Base-by-base conservation (phyloP, 257 asterid genomes). In the Buddleja alternifolia region DNA sequence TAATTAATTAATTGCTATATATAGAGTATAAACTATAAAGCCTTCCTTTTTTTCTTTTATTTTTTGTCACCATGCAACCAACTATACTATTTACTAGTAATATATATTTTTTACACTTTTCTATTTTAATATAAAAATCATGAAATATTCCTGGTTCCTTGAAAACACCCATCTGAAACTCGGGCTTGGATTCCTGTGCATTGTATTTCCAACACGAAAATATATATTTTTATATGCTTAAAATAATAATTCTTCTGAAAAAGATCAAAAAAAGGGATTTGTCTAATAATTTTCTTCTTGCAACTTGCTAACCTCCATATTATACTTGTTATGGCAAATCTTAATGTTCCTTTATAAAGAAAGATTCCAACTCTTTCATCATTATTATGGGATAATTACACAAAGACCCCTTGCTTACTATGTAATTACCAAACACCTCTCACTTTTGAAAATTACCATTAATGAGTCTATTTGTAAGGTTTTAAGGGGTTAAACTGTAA, bases 331-430 rank as follows among this genome's bases (percentile, higher is more conserved):
- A 41, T 23, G 57, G 65, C 25, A 67, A 24, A 6, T 67, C 17
- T 20, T 48, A 4, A 23, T 55, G 25, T 55, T 67, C 54, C 73
- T 67, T 9, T 54, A 6, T 53, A 67, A 67, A 54, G 65, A 54
- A 54, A 67, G 73, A 54, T 67, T 41, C 73, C 45, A n/a, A 40
- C 0, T 55, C 7, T 24, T 24, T 19, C 15, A n/a, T 45, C 11
- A 25, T 8, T 15, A 32, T n/a, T n/a, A n/a, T n/a, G n/a, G n/a
- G n/a, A n/a, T n/a, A n/a, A n/a, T n/a, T n/a, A n/a, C n/a, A n/a
- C n/a, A n/a, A n/a, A n/a, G n/a, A n/a, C n/a, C n/a, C n/a, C n/a
- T n/a, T n/a, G n/a, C n/a, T n/a, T n/a, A n/a, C n/a, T n/a, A n/a
- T n/a, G n/a, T n/a, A n/a, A n/a, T n/a, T n/a, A n/a, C n/a, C n/a